phyloP scores from a whole-genome alignment of 164 flowering plant genomes.

The Platanus orientalis region DNA sequence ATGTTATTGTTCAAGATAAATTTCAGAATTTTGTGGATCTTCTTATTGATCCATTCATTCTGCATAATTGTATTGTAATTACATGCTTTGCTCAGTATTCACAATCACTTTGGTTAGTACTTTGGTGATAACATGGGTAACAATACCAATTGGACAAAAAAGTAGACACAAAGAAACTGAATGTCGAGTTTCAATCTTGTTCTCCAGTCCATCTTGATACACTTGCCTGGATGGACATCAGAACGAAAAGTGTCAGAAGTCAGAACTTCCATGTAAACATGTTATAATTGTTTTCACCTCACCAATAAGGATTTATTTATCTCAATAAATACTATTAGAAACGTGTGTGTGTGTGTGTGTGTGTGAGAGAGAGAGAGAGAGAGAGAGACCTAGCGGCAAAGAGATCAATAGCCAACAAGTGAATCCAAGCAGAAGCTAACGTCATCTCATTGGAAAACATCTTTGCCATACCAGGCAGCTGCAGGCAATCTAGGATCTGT shows the following conservation, averaged over 20 bases:
- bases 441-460: constrained; percentile 92
- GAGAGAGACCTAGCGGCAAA: constrained; percentile 83
- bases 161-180: constrained; percentile 83
- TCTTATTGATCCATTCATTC: background rate
- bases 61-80: background rate
- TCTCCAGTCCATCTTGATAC: constrained; percentile 68
- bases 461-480: constrained; percentile 78
- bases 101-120: constrained; percentile 32
- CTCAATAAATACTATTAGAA: background rate
- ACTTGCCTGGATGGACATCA: constrained; percentile 57
- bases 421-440: constrained; percentile 96
- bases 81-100: constrained; percentile 14
- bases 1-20: no score
- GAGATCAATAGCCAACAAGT: constrained; percentile 77
- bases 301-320: no score
- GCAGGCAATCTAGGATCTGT: constrained; percentile 15
- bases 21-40: no score
- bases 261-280: background rate
- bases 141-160: constrained; percentile 80
- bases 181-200: constrained; percentile 81
- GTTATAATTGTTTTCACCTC: no score
- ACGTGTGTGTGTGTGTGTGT: no score
- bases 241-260: background rate
- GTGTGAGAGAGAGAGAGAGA: constrained; percentile 18
- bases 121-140: constrained; percentile 67